Conservation (phyloP, 768 basidiomycete species). For the Cystofilobasidium bisporidii region DNA sequence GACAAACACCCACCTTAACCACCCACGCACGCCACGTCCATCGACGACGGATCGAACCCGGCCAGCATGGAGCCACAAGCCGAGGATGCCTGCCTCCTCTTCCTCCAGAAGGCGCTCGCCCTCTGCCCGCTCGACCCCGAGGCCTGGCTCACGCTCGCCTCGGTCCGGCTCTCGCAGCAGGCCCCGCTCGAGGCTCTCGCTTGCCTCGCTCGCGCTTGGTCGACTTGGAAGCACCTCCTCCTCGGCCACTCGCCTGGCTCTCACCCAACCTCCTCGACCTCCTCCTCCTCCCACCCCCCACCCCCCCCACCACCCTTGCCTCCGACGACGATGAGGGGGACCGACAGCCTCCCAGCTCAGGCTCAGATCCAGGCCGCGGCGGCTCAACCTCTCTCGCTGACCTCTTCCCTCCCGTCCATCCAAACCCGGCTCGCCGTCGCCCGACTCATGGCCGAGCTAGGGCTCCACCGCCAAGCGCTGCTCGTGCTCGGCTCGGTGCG, state of each 20-base stretch:
- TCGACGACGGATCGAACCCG: too few relatives aligned
- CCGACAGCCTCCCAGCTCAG: too few relatives aligned
- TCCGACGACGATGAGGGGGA: too few relatives aligned
- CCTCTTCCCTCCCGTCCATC: not conserved
- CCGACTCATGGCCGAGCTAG: slow-evolving; percentile 20
- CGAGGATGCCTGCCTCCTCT: slow-evolving; percentile 17
- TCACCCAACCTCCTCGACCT: too few relatives aligned
- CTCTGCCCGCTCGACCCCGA: slow-evolving; percentile 21
- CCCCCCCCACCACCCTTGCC: too few relatives aligned
- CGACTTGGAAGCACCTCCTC: not conserved
- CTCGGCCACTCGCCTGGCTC: too few relatives aligned
- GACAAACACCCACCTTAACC: too few relatives aligned
- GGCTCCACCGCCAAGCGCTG: slow-evolving; percentile 3
- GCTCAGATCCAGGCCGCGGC: too few relatives aligned
- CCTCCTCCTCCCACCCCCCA: too few relatives aligned
- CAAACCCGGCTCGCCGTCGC: slow-evolving; percentile 18
- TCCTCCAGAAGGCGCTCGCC: slow-evolving; percentile 17
- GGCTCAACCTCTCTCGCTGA: too few relatives aligned
- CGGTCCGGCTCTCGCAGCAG: slow-evolving; percentile 18
- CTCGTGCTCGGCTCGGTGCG: slow-evolving; percentile 14
- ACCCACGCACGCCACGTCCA: too few relatives aligned
- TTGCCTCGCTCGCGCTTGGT: slow-evolving; percentile 4
- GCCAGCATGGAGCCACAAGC: slow-evolving; percentile 24
- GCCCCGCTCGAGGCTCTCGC: slow-evolving; percentile 10
- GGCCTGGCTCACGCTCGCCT: slow-evolving; percentile 23